Conservation (phyloP, 2,329 filamentous ascomycete species). For the Talaromyces sp. region DNA sequence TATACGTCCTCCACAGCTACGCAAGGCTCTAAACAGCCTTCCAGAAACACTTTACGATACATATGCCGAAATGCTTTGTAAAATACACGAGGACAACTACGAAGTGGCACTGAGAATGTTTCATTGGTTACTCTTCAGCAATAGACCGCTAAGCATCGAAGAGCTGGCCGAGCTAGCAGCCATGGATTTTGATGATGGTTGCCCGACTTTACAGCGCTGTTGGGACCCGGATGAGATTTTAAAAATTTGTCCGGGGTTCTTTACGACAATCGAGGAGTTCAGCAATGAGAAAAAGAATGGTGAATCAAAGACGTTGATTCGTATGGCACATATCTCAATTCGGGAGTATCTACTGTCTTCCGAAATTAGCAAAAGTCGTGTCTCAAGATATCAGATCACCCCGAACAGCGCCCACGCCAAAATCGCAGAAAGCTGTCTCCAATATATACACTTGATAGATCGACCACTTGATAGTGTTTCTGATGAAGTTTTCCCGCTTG, state of each 20-base stretch:
- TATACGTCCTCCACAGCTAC: constrained; percentile 6
- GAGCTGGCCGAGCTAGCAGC: constrained; percentile 15
- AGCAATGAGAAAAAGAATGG: not conserved
- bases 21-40: constrained; percentile 7
- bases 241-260: constrained; percentile 12
- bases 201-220: not conserved
- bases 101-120: constrained; percentile 14
- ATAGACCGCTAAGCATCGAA: constrained; percentile 10
- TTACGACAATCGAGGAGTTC: constrained; percentile 13
- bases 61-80: constrained; percentile 13
- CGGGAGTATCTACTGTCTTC: constrained; percentile 15
- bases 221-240: constrained; percentile 16
- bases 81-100: constrained; percentile 9
- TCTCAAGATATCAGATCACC: constrained; percentile 7
- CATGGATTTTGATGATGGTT: constrained; percentile 5
- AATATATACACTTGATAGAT: too few species aligned
- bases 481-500: too few species aligned
- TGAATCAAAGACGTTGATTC: constrained; percentile 7
- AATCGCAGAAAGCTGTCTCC: too few species aligned
- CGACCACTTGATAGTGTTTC: too few species aligned
- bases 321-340: constrained; percentile 16
- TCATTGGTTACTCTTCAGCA: constrained; percentile 15
- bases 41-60: constrained; percentile 10
- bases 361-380: constrained; percentile 3
- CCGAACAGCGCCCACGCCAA: too few species aligned